phyloP scores from a whole-genome alignment of 2,329 filamentous ascomycete genomes.

The Paramyrothecium roridum region DNA sequence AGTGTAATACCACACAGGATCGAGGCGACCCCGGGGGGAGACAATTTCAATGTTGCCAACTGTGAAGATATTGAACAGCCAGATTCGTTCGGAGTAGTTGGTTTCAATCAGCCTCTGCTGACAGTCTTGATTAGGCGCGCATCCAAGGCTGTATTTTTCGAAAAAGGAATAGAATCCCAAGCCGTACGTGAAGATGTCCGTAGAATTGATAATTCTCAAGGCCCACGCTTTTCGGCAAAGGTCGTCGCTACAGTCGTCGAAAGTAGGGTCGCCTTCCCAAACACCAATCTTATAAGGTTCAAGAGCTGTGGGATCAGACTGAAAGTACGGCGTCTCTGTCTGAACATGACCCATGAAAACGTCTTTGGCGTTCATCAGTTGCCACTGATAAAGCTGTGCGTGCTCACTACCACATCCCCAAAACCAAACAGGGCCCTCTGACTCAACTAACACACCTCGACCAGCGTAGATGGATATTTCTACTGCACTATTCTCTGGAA shows the following conservation, averaged over 20 bases:
- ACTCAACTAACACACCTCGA: constrained; percentile 28
- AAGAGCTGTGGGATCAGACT: constrained; percentile 38
- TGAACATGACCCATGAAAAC: constrained; percentile 44
- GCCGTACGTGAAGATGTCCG: constrained; percentile 49
- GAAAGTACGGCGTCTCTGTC: constrained; percentile 38
- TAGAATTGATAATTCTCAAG: constrained; percentile 50
- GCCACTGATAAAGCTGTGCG: constrained; percentile 45
- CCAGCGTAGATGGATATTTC: constrained; percentile 36
- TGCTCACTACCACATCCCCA: constrained; percentile 45
- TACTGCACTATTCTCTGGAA: too few species aligned
- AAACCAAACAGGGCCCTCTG: constrained; percentile 25
- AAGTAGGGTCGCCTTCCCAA: constrained; percentile 7
- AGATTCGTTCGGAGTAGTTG: constrained; percentile 5
- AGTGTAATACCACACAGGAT: constrained; percentile 2
- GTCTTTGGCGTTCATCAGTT: constrained; percentile 42
- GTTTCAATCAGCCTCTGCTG: constrained; percentile 9
- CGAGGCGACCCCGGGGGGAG: too few species aligned
- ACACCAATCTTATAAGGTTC: constrained; percentile 33
- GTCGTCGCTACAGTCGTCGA: constrained; percentile 9
- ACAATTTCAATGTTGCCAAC: constrained; percentile 10
- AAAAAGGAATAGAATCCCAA: constrained; percentile 61
- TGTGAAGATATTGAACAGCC: constrained; percentile 12
- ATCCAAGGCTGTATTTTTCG: constrained; percentile 60
- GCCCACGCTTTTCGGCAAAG: constrained; percentile 56
- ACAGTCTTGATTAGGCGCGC: constrained; percentile 19